A percentile compares a stretch with the other conserved stretches of the same genome.
Evolutionary conservation across 208 protist species (phyloP).

Genomic region (Leishmania mexicana): DNA sequence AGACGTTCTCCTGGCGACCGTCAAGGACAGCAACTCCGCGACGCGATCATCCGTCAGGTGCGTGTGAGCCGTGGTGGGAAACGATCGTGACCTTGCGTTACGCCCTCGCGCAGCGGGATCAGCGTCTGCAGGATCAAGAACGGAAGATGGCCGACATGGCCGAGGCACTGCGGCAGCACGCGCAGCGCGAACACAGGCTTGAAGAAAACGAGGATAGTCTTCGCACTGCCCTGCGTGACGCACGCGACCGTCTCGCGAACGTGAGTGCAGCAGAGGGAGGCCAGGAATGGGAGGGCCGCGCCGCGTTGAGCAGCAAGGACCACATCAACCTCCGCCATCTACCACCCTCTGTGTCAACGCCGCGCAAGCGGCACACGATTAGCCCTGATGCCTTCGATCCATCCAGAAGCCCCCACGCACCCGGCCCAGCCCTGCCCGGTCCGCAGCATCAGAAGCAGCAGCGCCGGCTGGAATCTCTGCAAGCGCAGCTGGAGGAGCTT

Average conservation of each 20-base stretch:
- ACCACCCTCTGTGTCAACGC: not conserved
- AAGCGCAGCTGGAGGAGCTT: constrained; percentile 10
- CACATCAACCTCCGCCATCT: not conserved
- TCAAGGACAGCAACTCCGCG: not conserved
- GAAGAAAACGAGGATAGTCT: not conserved
- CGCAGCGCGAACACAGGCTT: constrained; percentile 9
- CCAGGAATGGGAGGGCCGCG: not conserved
- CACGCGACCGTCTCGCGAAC: not conserved
- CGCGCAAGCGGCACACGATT: not conserved
- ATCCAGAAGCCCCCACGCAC: not conserved
- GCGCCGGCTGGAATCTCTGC: not conserved
- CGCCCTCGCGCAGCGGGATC: constrained; percentile 17
- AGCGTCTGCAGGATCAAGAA: constrained; percentile 10
- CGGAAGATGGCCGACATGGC: constrained; percentile 7
- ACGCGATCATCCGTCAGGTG: not conserved
- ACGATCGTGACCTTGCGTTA: constrained; percentile 8
- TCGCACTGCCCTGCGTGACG: constrained; percentile 1
- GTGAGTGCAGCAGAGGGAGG: not conserved
- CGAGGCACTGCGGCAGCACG: constrained; percentile 9
- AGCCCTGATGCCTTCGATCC: not conserved
- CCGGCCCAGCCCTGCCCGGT: not conserved
- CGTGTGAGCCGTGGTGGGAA: not conserved
- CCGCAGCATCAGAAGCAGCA: not conserved
- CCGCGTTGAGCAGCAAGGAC: not conserved
- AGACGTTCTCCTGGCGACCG: not conserved